These are phyloP conservation scores for Pontederia paniculata DNA, from an alignment of 176 grass and related monocot genomes.

Conservation along the genomic window DNA sequence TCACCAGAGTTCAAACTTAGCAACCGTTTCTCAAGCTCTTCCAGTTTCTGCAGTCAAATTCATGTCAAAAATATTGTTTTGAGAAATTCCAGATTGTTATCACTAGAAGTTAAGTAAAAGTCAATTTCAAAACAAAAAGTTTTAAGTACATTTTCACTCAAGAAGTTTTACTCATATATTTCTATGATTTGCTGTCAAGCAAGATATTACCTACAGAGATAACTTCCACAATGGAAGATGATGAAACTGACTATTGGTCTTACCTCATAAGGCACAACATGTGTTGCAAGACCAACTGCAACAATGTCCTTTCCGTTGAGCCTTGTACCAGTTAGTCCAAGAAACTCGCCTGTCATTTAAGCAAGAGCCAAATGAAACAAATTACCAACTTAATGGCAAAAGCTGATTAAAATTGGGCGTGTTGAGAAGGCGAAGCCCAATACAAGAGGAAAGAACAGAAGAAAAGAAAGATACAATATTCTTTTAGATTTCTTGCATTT, in stretches of 20 bases:
- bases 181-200: no score
- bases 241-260: conserved; percentile 10
- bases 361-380: background rate
- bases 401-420: no score
- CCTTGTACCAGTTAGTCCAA: conserved; percentile 78
- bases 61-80: background rate
- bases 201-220: no score
- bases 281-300: conserved; percentile 68
- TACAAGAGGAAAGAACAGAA: no score
- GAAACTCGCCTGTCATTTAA: conserved; percentile 57
- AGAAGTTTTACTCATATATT: no score
- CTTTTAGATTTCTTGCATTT: background rate
- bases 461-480: no score
- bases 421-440: no score
- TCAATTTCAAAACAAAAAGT: no score
- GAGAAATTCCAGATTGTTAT: background rate
- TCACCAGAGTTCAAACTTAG: conserved; percentile 41
- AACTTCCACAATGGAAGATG: background rate
- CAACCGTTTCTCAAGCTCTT: conserved; percentile 61
- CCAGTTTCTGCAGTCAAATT: conserved; percentile 39
- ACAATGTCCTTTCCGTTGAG: conserved; percentile 88
- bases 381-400: background rate
- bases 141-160: no score
- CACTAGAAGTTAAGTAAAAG: no score
- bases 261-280: conserved; percentile 81